Evolutionary conservation across 352 stramenopile species (phyloP), one percentile per base, ranked within the genome.

Genomic region (Stramenopiles sp.): DNA sequence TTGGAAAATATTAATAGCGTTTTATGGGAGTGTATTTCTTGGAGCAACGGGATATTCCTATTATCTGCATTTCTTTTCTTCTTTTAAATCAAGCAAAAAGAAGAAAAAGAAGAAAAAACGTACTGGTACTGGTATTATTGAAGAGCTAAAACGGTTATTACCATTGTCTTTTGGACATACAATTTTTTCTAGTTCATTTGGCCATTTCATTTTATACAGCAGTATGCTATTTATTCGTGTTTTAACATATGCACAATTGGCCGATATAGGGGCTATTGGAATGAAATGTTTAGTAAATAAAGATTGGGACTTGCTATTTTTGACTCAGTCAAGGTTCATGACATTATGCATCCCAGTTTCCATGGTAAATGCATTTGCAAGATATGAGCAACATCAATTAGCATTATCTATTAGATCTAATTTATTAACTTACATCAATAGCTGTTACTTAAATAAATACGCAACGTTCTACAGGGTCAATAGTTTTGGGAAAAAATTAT

Each of bases 211-310:
- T 13, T 7, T 76, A 4, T 76, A 76, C 65, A 76, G 30, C 65
- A 13, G 30, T 7, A 4, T 76, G 30, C 31, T 76, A 1, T 76
- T 76, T 76, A 13, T 13, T 20, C 65, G 65, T 7, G 65, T 76
- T 20, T 76, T 13, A 7, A 7, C 65, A 33, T 76, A 76, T 20
- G 30, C 65, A 4, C 31, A 33, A 33, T 20, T 76, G 65, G 65
- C 65, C 7, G 65, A 76, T 20, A 76, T 76, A 4, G 65, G 65
- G 4, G 30, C 65, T 4, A 33, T 33, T 31, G 65, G 30, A 13
- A 76, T 76, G 31, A 76, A 76, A 20, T 76, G 65, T 20, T 33
- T 76, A 33, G 65, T 76, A 33, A 76, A 76, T 76, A 76, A 33
- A 33, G 65, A 76, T 33, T 76, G 65, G 65, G 13, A 76, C 65